Evolutionary conservation across 2,329 filamentous ascomycete species (phyloP).

Genomic region (Leptographium wingfieldii): DNA sequence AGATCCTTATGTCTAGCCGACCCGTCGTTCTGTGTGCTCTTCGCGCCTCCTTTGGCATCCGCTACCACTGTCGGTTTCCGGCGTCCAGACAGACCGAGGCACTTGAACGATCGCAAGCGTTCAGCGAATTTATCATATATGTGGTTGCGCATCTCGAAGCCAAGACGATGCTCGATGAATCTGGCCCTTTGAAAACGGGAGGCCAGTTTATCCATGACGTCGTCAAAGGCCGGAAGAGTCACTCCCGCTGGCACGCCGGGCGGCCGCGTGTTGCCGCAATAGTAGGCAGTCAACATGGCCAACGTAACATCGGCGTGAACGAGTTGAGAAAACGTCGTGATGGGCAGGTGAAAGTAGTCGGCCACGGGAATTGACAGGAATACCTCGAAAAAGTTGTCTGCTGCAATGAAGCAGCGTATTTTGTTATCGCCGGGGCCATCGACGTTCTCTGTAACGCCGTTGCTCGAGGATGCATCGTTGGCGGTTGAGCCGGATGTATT

Average conservation of each 20-base stretch:
- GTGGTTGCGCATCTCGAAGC: slow-evolving; percentile 6
- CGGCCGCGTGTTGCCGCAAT: slow-evolving; percentile 8
- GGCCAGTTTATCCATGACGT: slow-evolving; percentile 12
- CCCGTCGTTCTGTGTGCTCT: neutral
- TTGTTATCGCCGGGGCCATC: neutral
- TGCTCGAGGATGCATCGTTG: neutral
- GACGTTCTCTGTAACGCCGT: neutral
- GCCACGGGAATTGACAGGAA: slow-evolving; percentile 11
- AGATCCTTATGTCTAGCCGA: neutral
- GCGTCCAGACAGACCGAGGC: slow-evolving; percentile 4
- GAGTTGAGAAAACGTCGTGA: slow-evolving; percentile 9
- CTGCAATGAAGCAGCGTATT: slow-evolving; percentile 9
- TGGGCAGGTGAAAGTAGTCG: slow-evolving; percentile 9
- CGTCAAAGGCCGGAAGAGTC: slow-evolving; percentile 8
- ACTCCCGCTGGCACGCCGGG: slow-evolving; percentile 5
- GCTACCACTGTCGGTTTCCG: slow-evolving; percentile 2
- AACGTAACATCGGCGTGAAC: slow-evolving; percentile 12
- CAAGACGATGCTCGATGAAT: slow-evolving; percentile 8
- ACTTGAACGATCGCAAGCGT: slow-evolving; percentile 12
- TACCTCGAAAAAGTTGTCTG: slow-evolving; percentile 8
- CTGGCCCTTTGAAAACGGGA: slow-evolving; percentile 7
- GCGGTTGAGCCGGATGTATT: neutral
- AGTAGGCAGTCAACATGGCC: slow-evolving; percentile 13
- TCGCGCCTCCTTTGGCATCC: neutral
- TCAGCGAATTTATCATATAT: slow-evolving; percentile 11